Conservation (phyloP, 2,329 filamentous ascomycete species). For the Thelonectria olida region DNA sequence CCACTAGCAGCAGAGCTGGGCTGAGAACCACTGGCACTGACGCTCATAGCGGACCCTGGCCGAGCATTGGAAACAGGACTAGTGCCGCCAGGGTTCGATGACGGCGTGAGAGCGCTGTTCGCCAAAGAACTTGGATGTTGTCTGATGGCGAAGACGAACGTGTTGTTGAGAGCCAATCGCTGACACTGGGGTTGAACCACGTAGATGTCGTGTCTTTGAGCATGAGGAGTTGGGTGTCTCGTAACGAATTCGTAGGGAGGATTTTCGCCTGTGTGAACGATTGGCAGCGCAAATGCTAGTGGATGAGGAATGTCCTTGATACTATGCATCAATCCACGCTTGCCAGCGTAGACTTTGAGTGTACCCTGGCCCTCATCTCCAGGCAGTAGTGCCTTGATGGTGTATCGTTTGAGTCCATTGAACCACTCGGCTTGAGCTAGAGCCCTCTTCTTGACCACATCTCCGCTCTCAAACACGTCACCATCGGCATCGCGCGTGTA, state of each 20-base stretch:
- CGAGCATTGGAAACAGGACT: constrained; percentile 70
- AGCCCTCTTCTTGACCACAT: constrained; percentile 84
- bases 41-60: constrained; percentile 71
- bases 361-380: constrained; percentile 90
- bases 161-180: constrained; percentile 90
- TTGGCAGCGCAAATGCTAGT: constrained; percentile 86
- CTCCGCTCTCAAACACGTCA: constrained; percentile 92
- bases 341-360: constrained; percentile 92
- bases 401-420: constrained; percentile 87
- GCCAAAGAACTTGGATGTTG: constrained; percentile 79
- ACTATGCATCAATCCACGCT: constrained; percentile 95
- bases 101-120: constrained; percentile 50
- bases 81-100: constrained; percentile 57
- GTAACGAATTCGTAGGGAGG: constrained; percentile 93
- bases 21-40: constrained; percentile 67
- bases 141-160: constrained; percentile 94
- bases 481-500: constrained; percentile 87
- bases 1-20: constrained; percentile 63
- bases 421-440: constrained; percentile 94
- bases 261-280: constrained; percentile 91
- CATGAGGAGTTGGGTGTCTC: constrained; percentile 94
- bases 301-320: constrained; percentile 96
- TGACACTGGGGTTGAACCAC: constrained; percentile 95
- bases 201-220: constrained; percentile 96
- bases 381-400: constrained; percentile 89